Conservation (phyloP, 768 basidiomycete genomes). For the Leccinum sublutescens region DNA sequence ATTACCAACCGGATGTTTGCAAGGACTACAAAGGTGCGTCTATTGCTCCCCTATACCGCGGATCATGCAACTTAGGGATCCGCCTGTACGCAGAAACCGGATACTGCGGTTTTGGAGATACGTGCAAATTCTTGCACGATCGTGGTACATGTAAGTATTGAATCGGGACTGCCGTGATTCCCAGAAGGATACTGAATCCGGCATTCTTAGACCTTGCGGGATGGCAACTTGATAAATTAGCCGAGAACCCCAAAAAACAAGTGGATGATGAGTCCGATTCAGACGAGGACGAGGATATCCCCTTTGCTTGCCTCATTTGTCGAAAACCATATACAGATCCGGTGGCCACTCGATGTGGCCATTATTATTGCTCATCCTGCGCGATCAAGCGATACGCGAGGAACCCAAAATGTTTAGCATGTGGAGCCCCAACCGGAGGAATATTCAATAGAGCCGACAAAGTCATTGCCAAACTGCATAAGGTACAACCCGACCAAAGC, state of each 20-base stretch:
- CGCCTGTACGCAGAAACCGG: slow-evolving; percentile 75
- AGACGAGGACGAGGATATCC: slow-evolving; percentile 84
- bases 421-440: slow-evolving; percentile 88
- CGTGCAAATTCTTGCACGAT: slow-evolving; percentile 98
- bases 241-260: slow-evolving; percentile 68
- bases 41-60: slow-evolving; percentile 8
- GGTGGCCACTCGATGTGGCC: slow-evolving; percentile 92
- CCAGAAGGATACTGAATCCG: slow-evolving; percentile 9
- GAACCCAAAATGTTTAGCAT: slow-evolving; percentile 95
- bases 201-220: slow-evolving; percentile 77
- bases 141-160: slow-evolving; percentile 81
- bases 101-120: slow-evolving; percentile 98
- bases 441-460: slow-evolving; percentile 97
- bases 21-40: slow-evolving; percentile 97
- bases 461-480: slow-evolving; percentile 83
- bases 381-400: slow-evolving; percentile 93
- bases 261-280: slow-evolving; percentile 56
- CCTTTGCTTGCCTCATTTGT: slow-evolving; percentile 98
- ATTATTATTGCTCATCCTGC: slow-evolving; percentile 94
- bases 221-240: slow-evolving; percentile 96
- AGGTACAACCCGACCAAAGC: slow-evolving; percentile 56
- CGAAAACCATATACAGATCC: slow-evolving; percentile 94
- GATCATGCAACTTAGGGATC: slow-evolving; percentile 16
- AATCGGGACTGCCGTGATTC: neutral
- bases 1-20: slow-evolving; percentile 99